A percentile compares a stretch with the other conserved stretches of the same genome.
These are phyloP conservation scores for Beauveria bassiana DNA, from an alignment of 2,329 filamentous ascomycete genomes.

Conservation along the genomic window DNA sequence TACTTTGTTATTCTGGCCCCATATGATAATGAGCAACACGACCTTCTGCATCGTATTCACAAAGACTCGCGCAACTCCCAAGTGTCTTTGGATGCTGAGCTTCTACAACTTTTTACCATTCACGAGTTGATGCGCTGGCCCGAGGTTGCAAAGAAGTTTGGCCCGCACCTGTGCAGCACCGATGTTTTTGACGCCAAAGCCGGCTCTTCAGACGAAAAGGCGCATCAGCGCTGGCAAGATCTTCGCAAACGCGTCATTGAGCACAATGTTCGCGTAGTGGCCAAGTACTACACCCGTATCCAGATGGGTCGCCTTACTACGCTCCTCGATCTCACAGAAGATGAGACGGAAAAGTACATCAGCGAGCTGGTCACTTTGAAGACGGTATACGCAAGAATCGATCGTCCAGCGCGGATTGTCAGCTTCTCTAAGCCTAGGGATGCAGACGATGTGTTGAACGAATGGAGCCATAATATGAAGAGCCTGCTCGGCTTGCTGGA, in stretches of 20 bases:
- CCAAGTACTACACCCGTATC: conserved; percentile 98
- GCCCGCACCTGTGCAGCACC: conserved; percentile 76
- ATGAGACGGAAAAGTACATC: conserved; percentile 98
- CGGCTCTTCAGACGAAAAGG: conserved; percentile 67
- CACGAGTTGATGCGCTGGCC: conserved; percentile 98
- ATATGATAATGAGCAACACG: conserved; percentile 97
- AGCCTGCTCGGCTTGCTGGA: conserved; percentile 76
- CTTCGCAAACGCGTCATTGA: conserved; percentile 97
- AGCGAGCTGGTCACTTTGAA: conserved; percentile 94
- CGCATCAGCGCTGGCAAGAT: conserved; percentile 82
- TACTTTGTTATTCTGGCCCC: conserved; percentile 96
- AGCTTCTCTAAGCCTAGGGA: conserved; percentile 92
- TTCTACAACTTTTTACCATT: conserved; percentile 90
- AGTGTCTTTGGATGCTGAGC: conserved; percentile 71
- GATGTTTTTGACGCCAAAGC: conserved; percentile 76
- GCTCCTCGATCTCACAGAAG: conserved; percentile 83
- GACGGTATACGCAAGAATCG: conserved; percentile 97
- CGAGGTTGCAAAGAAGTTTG: conserved; percentile 80
- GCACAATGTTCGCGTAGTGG: conserved; percentile 95
- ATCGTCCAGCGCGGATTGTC: conserved; percentile 84
- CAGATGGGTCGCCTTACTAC: conserved; percentile 84
- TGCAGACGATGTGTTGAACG: conserved; percentile 92
- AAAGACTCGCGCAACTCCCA: conserved; percentile 73
- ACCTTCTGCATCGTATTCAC: conserved; percentile 88
- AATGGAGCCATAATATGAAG: conserved; percentile 99